Conservation (phyloP, 495 filamentous ascomycete species). For the Aspergillus wentii region DNA sequence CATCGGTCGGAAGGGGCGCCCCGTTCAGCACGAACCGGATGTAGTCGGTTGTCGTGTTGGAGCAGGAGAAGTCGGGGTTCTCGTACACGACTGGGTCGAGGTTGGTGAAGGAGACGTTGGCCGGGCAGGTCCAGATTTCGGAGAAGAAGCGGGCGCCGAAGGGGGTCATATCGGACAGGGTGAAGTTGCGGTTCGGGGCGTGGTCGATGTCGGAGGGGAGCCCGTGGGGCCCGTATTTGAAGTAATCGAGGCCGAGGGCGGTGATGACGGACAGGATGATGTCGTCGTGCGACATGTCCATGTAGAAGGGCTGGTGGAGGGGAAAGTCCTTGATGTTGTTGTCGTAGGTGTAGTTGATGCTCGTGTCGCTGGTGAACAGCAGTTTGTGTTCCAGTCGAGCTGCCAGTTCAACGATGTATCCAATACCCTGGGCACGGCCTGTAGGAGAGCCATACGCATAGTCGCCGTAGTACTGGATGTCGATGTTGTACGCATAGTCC, state of each 20-base stretch:
- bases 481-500: conserved; percentile 51
- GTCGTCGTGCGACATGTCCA: conserved; percentile 39
- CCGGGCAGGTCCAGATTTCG: conserved; percentile 44
- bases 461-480: conserved; percentile 56
- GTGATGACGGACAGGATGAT: conserved; percentile 39
- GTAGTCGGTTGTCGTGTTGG: conserved; percentile 12
- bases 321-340: conserved; percentile 43
- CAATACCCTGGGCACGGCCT: conserved; percentile 58
- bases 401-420: conserved; percentile 58
- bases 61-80: conserved; percentile 15
- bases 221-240: conserved; percentile 44
- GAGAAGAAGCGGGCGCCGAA: conserved; percentile 62
- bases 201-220: conserved; percentile 47
- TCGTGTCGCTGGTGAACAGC: conserved; percentile 42
- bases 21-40: conserved; percentile 30
- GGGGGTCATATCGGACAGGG: conserved; percentile 41
- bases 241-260: conserved; percentile 44
- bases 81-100: conserved; percentile 21
- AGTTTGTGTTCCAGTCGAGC: conserved; percentile 54
- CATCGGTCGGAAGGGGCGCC: conserved; percentile 21
- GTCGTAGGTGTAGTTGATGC: conserved; percentile 55
- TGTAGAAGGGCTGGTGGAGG: conserved; percentile 44
- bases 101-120: conserved; percentile 3
- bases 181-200: conserved; percentile 20
- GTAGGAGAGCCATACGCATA: conserved; percentile 55